phyloP scores from a whole-genome alignment of 805 yeast species.

The Sugiyamaella chiloensis region DNA sequence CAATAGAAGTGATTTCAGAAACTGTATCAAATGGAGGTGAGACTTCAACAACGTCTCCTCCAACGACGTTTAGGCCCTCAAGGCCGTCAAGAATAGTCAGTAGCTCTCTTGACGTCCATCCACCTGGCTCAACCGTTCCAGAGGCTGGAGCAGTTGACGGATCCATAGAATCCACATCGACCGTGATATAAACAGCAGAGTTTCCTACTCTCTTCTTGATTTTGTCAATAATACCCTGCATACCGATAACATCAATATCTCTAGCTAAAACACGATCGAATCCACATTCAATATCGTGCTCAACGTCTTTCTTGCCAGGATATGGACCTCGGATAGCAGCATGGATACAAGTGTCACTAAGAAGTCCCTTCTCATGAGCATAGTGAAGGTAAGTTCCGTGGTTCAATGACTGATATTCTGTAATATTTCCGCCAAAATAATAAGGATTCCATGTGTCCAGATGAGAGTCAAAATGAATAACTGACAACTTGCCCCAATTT shows the following conservation, averaged over 20 bases:
- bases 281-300: slow-evolving; percentile 60
- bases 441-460: slow-evolving; percentile 67
- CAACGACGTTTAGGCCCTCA: slow-evolving; percentile 58
- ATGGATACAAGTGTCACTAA: slow-evolving; percentile 48
- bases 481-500: slow-evolving; percentile 60
- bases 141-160: slow-evolving; percentile 53
- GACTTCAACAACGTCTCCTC: slow-evolving; percentile 75
- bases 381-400: slow-evolving; percentile 69
- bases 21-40: slow-evolving; percentile 60
- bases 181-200: slow-evolving; percentile 27
- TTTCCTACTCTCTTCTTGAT: slow-evolving; percentile 35
- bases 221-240: slow-evolving; percentile 47
- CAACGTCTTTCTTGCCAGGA: slow-evolving; percentile 46
- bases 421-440: slow-evolving; percentile 57
- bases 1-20: slow-evolving; percentile 51
- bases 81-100: slow-evolving; percentile 56
- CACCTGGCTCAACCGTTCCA: slow-evolving; percentile 54
- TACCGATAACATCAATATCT: slow-evolving; percentile 64
- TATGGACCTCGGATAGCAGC: slow-evolving; percentile 65
- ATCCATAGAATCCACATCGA: slow-evolving; percentile 51
- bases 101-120: slow-evolving; percentile 51
- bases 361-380: slow-evolving; percentile 63
- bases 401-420: slow-evolving; percentile 55
- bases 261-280: slow-evolving; percentile 62
- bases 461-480: slow-evolving; percentile 71